Evolutionary conservation across 495 filamentous ascomycete genomes (phyloP).

Genomic region (Cladorrhinum samala): DNA sequence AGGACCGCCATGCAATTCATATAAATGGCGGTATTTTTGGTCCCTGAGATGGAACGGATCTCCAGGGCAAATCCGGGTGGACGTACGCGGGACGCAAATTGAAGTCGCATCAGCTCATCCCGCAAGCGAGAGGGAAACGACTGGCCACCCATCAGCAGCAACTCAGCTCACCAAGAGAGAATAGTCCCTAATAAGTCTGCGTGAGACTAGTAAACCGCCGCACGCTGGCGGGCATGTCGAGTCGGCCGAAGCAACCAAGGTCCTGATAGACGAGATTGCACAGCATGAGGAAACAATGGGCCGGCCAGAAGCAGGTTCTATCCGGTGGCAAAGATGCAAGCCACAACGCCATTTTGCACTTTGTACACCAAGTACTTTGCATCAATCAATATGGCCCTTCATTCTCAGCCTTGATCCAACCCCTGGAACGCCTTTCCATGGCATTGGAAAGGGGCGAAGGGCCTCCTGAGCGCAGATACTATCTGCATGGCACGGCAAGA

Average conservation of each 20-base stretch:
- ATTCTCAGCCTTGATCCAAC: no score
- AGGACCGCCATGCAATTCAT: background rate
- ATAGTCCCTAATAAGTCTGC: no score
- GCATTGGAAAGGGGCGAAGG: background rate
- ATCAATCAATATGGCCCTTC: no score
- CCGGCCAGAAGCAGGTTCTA: no score
- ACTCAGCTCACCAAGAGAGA: background rate
- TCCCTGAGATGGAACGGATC: background rate
- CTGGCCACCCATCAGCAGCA: background rate
- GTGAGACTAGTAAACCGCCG: background rate
- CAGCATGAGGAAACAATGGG: no score
- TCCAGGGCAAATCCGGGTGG: background rate
- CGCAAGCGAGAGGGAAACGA: background rate
- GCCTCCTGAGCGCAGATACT: no score
- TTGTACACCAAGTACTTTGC: no score
- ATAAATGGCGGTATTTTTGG: slow-evolving; percentile 5
- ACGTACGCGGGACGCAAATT: slow-evolving; percentile 2
- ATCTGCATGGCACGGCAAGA: background rate
- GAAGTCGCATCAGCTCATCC: background rate
- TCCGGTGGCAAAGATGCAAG: no score
- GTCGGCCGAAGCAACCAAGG: background rate
- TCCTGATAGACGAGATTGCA: background rate
- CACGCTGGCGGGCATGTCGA: background rate
- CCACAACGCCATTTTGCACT: no score
- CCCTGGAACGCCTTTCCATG: background rate